A percentile compares a stretch with the other conserved stretches of the same genome.
Conservation (phyloP, 805 yeast genomes). For the Kazachstania bromeliacearum region DNA sequence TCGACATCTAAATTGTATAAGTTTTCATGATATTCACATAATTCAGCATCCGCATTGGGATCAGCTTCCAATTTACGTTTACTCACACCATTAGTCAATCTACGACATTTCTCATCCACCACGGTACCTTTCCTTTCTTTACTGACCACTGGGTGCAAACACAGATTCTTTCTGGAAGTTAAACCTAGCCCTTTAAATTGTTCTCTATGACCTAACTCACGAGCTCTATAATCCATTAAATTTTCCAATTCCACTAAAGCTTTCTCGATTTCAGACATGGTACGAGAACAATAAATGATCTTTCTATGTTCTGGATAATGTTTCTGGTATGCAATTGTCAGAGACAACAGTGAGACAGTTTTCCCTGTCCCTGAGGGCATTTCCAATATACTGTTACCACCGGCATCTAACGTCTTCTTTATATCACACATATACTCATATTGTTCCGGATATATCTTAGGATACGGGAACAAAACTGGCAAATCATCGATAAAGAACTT, state of each 20-base stretch:
- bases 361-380: slow-evolving; percentile 99
- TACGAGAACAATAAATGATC: slow-evolving; percentile 95
- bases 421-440: slow-evolving; percentile 96
- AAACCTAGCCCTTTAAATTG: slow-evolving; percentile 91
- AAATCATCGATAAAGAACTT: slow-evolving; percentile 91
- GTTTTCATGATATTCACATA: slow-evolving; percentile 89
- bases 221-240: slow-evolving; percentile 77
- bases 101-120: slow-evolving; percentile 93
- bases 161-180: slow-evolving; percentile 87
- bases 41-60: slow-evolving; percentile 43
- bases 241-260: slow-evolving; percentile 85
- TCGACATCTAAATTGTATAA: slow-evolving; percentile 80
- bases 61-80: slow-evolving; percentile 56
- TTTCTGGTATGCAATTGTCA: slow-evolving; percentile 93
- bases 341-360: slow-evolving; percentile 81
- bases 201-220: slow-evolving; percentile 77
- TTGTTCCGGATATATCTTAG: slow-evolving; percentile 95
- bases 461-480: slow-evolving; percentile 93
- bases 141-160: slow-evolving; percentile 80
- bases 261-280: slow-evolving; percentile 98
- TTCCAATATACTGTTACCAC: slow-evolving; percentile 92
- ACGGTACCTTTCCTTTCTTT: slow-evolving; percentile 83
- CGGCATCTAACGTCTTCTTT: slow-evolving; percentile 86
- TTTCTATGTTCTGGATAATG: slow-evolving; percentile 84
- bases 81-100: slow-evolving; percentile 86